Percentiles rank a stretch among this genome's conserved stretches.
phyloP scores from a whole-genome alignment of 495 filamentous ascomycete genomes.

The Daldinia loculata region DNA sequence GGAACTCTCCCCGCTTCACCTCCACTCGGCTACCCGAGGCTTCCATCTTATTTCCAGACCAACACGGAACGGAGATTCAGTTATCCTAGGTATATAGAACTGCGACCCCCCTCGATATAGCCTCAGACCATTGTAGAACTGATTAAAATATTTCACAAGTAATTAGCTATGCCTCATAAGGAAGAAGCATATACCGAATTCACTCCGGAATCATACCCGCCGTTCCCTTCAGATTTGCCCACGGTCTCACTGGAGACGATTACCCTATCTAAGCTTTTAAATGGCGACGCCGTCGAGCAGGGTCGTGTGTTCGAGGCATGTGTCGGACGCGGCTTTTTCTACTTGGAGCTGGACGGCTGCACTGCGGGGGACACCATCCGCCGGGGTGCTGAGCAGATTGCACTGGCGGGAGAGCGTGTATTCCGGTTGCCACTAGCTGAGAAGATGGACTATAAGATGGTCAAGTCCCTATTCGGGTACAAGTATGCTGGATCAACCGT shows the following conservation, averaged over 20 bases:
- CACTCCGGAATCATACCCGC: conserved; percentile 52
- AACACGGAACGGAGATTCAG: background rate
- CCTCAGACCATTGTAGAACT: background rate
- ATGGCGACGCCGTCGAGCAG: conserved; percentile 51
- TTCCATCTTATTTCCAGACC: background rate
- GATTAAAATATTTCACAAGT: background rate
- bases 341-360: conserved; percentile 61
- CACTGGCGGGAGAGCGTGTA: conserved; percentile 54
- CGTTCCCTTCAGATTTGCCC: conserved; percentile 62
- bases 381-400: conserved; percentile 56
- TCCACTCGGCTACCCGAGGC: background rate
- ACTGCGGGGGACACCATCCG: conserved; percentile 53
- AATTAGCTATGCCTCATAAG: conserved; percentile 35
- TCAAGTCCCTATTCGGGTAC: conserved; percentile 61
- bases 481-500: conserved; percentile 62
- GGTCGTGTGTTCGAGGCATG: conserved; percentile 58
- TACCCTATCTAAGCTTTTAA: conserved; percentile 58
- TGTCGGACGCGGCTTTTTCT: conserved; percentile 70
- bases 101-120: background rate
- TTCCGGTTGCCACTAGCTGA: conserved; percentile 62
- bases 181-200: conserved; percentile 29
- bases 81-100: background rate
- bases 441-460: conserved; percentile 61
- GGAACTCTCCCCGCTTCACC: conserved; percentile 1
- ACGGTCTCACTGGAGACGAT: conserved; percentile 65